Conservation (phyloP, 2,329 filamentous ascomycete genomes). For the Microdochium bolleyi region DNA sequence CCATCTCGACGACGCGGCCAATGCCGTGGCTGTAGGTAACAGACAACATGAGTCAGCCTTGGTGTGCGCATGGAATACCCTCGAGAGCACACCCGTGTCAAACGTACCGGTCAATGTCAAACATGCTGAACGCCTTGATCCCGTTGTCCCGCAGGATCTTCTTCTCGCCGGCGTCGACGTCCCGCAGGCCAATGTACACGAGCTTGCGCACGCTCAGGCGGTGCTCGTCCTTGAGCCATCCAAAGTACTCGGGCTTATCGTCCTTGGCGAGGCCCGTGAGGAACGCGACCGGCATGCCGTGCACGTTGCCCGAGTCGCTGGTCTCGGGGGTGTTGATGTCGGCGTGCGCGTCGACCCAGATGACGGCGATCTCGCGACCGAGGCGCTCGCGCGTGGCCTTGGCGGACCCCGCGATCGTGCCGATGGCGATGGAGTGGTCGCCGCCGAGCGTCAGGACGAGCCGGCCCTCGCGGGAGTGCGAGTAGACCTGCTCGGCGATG, state of each 20-base stretch:
- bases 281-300: slow-evolving; percentile 96
- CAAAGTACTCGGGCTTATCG: slow-evolving; percentile 72
- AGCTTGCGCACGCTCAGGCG: slow-evolving; percentile 69
- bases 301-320: slow-evolving; percentile 84
- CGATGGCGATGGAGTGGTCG: slow-evolving; percentile 94
- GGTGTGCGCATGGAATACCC: too few species aligned
- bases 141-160: slow-evolving; percentile 77
- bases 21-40: slow-evolving; percentile 65
- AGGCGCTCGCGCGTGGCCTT: slow-evolving; percentile 80
- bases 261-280: slow-evolving; percentile 77
- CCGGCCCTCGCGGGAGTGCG: slow-evolving; percentile 73
- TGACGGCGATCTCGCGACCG: slow-evolving; percentile 78
- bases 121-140: slow-evolving; percentile 97
- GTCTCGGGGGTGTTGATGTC: slow-evolving; percentile 97
- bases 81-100: too few species aligned
- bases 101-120: slow-evolving; percentile 81
- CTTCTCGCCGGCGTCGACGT: slow-evolving; percentile 94
- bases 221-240: slow-evolving; percentile 75
- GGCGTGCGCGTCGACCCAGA: slow-evolving; percentile 97
- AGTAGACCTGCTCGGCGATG: slow-evolving; percentile 79
- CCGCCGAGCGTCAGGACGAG: slow-evolving; percentile 90
- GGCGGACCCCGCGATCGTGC: slow-evolving; percentile 80
- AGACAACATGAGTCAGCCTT: too few species aligned
- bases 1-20: slow-evolving; percentile 94
- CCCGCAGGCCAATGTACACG: slow-evolving; percentile 92